Evolutionary conservation across 2,329 filamentous ascomycete species (phyloP).

Genomic region (Neonectria sp.): DNA sequence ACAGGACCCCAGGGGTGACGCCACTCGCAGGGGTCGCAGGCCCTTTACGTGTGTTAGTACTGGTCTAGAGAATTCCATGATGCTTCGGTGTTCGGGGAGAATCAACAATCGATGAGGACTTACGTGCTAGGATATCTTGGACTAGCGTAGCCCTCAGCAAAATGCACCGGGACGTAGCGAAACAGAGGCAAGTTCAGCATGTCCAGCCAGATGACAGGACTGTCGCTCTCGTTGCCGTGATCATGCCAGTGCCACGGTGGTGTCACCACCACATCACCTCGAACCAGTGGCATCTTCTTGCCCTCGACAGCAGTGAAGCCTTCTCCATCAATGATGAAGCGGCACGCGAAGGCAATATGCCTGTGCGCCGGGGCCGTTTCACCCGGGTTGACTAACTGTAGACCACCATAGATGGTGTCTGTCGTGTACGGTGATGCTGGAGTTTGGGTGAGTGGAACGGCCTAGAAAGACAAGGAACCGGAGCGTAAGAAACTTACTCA

Average conservation of each 20-base stretch:
- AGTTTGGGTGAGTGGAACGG: not conserved
- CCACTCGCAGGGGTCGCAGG: slow-evolving; percentile 56
- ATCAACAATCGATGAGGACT: slow-evolving; percentile 23
- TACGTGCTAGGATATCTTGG: slow-evolving; percentile 64
- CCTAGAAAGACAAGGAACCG: accelerated
- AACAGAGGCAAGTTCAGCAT: slow-evolving; percentile 69
- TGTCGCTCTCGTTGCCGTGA: slow-evolving; percentile 70
- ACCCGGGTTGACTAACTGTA: slow-evolving; percentile 70
- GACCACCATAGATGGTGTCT: slow-evolving; percentile 69
- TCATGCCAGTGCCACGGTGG: slow-evolving; percentile 74
- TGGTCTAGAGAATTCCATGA: not conserved
- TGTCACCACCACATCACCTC: slow-evolving; percentile 70
- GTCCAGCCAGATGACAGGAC: slow-evolving; percentile 72
- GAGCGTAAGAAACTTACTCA: slow-evolving; percentile 50
- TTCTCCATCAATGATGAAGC: slow-evolving; percentile 71
- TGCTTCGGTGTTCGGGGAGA: too few species aligned
- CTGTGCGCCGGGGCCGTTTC: slow-evolving; percentile 70
- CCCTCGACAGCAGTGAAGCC: slow-evolving; percentile 73
- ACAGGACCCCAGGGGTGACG: slow-evolving; percentile 62
- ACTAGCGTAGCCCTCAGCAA: slow-evolving; percentile 65
- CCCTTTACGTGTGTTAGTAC: slow-evolving; percentile 27
- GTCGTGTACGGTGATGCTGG: slow-evolving; percentile 62
- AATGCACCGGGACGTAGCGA: slow-evolving; percentile 66
- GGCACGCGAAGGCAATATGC: slow-evolving; percentile 69
- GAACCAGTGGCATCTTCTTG: slow-evolving; percentile 63